Evolutionary conservation across 139 green algal species (phyloP).

Genomic region (Chlamydomonas sp.): DNA sequence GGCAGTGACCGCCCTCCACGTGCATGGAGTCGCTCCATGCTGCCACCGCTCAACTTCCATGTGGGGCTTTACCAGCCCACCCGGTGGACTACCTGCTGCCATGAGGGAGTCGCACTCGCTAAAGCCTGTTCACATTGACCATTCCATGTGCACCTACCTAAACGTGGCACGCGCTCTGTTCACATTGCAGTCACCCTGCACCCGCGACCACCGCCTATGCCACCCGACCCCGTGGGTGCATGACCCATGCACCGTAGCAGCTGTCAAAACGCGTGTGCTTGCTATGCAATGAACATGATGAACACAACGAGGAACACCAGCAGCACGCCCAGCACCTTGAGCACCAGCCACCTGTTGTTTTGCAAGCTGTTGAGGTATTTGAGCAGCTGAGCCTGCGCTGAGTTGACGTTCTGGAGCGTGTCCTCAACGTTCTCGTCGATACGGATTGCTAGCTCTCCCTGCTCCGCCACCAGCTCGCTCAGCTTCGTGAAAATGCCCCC

Average conservation of each 20-base stretch:
- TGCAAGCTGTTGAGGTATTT: constrained; percentile 96
- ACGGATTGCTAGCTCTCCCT: constrained; percentile 92
- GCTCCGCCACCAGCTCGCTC: constrained; percentile 87
- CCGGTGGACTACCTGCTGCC: no score
- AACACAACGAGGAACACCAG: constrained; percentile 64
- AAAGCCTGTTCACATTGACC: no score
- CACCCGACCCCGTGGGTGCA: no score
- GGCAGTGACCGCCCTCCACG: no score
- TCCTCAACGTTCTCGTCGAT: constrained; percentile 99
- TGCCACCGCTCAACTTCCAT: no score
- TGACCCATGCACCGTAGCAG: not conserved
- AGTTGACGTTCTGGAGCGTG: constrained; percentile 94
- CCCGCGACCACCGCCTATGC: no score
- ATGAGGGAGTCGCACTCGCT: no score
- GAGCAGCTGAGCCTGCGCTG: constrained; percentile 93
- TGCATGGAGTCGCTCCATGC: no score
- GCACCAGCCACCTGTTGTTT: constrained; percentile 88
- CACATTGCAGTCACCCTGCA: no score
- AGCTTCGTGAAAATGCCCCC: constrained; percentile 98
- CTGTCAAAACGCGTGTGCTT: not conserved
- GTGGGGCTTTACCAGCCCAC: no score
- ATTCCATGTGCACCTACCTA: no score
- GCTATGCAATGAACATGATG: constrained; percentile 64
- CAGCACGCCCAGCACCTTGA: constrained; percentile 61
- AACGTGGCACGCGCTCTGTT: no score